Conservation (phyloP, 768 basidiomycete genomes). For the Mrakia gelida region DNA sequence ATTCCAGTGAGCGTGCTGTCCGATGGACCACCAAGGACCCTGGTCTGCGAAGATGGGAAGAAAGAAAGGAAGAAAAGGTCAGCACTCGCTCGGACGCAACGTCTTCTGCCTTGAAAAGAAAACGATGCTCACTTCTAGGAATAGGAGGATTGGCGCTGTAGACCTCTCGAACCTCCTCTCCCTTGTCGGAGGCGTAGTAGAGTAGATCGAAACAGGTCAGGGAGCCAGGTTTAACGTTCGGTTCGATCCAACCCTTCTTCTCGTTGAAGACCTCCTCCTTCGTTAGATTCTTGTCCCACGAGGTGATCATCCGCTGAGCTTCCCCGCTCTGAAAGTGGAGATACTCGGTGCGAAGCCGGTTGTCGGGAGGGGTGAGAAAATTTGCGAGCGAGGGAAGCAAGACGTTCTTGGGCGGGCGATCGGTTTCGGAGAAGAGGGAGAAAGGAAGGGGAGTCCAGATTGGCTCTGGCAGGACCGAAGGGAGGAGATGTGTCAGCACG, state of each 20-base stretch:
- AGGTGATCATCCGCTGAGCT: neutral
- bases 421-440: neutral
- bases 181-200: neutral
- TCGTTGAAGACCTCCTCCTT: neutral
- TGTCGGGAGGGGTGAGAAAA: neutral
- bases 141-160: too few relatives aligned
- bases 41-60: neutral
- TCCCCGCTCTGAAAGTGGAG: neutral
- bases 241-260: neutral
- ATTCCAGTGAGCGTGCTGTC: neutral
- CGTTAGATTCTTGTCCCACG: neutral
- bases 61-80: neutral
- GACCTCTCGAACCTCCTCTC: neutral
- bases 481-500: too few relatives aligned
- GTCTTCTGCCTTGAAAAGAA: neutral
- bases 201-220: neutral
- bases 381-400: neutral
- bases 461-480: neutral
- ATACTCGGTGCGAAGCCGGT: neutral
- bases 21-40: neutral
- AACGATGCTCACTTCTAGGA: neutral
- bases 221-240: neutral
- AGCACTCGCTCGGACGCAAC: neutral
- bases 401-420: neutral
- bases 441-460: neutral